Conservation (phyloP, 257 asterid genomes). For the Gentiana dahurica region DNA sequence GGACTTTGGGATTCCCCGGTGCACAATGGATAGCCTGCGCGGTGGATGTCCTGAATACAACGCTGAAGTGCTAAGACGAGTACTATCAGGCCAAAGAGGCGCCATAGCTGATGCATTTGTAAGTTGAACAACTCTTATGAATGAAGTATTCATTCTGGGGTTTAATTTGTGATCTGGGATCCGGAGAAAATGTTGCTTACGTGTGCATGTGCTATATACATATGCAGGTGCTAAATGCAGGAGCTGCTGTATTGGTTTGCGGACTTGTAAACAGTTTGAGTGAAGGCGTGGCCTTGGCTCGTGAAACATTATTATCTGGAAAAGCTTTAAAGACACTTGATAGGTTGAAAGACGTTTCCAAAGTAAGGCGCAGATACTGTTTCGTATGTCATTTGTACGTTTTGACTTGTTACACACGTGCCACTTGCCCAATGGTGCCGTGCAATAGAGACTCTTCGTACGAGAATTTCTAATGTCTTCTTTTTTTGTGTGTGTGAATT, state of each 20-base stretch:
- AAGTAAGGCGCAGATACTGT: slow-evolving; percentile 27
- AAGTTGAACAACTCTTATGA: slow-evolving; percentile 13
- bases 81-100: slow-evolving; percentile 65
- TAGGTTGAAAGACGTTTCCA: slow-evolving; percentile 53
- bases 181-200: no score
- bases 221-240: slow-evolving; percentile 66
- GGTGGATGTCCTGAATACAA: slow-evolving; percentile 78
- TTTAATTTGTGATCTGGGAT: not conserved
- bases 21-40: slow-evolving; percentile 43
- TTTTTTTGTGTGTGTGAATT: not conserved
- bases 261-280: slow-evolving; percentile 47
- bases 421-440: no score
- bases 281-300: slow-evolving; percentile 68
- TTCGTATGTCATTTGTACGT: no score
- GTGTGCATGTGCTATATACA: not conserved
- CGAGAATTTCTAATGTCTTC: not conserved
- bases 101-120: slow-evolving; percentile 79
- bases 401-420: no score
- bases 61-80: slow-evolving; percentile 51
- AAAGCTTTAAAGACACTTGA: slow-evolving; percentile 62
- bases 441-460: no score
- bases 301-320: slow-evolving; percentile 50
- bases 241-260: slow-evolving; percentile 76
- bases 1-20: slow-evolving; percentile 71
- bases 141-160: not conserved